Evolutionary conservation across 805 yeast species (phyloP).

Genomic region (Wickerhamomyces tratensis): DNA sequence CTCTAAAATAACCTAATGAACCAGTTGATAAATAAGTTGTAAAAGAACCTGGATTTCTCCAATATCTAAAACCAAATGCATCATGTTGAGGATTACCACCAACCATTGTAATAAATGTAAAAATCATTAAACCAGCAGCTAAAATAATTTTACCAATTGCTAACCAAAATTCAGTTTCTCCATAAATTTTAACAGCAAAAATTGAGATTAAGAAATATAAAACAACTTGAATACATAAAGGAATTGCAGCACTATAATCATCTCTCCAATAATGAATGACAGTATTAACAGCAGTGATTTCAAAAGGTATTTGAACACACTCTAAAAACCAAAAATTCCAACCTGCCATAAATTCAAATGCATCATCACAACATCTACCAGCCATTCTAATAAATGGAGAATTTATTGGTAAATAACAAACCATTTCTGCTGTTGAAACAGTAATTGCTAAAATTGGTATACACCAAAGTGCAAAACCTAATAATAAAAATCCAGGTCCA

Average conservation of each 20-base stretch:
- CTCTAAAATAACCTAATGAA: slow-evolving; percentile 54
- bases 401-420: slow-evolving; percentile 62
- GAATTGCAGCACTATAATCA: slow-evolving; percentile 63
- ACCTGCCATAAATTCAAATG: slow-evolving; percentile 66
- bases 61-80: slow-evolving; percentile 48
- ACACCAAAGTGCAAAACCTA: slow-evolving; percentile 62
- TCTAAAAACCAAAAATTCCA: slow-evolving; percentile 75
- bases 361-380: slow-evolving; percentile 67
- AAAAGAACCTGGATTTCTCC: slow-evolving; percentile 47
- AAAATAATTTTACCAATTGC: slow-evolving; percentile 64
- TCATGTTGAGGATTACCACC: slow-evolving; percentile 79
- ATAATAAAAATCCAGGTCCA: slow-evolving; percentile 61
- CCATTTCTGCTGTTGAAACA: slow-evolving; percentile 69
- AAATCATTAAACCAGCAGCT: slow-evolving; percentile 66
- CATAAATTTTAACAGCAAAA: slow-evolving; percentile 67
- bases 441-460: slow-evolving; percentile 60
- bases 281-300: slow-evolving; percentile 71
- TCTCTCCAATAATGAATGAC: slow-evolving; percentile 76
- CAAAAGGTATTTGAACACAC: slow-evolving; percentile 74
- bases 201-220: slow-evolving; percentile 56
- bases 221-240: slow-evolving; percentile 55
- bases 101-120: slow-evolving; percentile 73
- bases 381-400: slow-evolving; percentile 73
- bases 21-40: slow-evolving; percentile 48
- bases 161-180: slow-evolving; percentile 77